Evolutionary conservation across 345 rosid species (phyloP).

Genomic region (Aurinia saxatilis): DNA sequence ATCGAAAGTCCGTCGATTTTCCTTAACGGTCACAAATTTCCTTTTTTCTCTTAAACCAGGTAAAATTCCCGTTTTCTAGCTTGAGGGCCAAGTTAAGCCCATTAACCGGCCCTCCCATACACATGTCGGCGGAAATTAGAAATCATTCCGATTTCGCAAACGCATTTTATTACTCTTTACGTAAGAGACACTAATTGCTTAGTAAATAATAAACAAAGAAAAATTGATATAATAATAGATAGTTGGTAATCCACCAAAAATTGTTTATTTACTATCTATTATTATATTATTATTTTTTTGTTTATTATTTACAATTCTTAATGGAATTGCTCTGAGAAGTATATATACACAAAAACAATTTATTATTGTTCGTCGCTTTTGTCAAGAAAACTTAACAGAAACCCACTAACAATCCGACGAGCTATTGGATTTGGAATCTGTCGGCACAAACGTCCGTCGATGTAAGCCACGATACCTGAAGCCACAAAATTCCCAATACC

Average conservation of each 20-base stretch:
- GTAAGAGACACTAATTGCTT: too few relatives aligned
- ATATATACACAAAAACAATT: background rate
- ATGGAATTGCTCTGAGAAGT: background rate
- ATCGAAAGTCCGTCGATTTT: too few relatives aligned
- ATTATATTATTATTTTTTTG: too few relatives aligned
- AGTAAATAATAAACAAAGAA: too few relatives aligned
- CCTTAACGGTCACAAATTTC: background rate
- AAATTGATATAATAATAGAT: too few relatives aligned
- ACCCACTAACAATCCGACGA: constrained; percentile 85
- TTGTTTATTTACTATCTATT: too few relatives aligned
- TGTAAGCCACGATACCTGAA: constrained; percentile 73
- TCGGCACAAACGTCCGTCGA: constrained; percentile 86
- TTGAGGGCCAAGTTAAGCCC: constrained; percentile 3
- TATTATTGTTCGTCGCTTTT: constrained; percentile 31
- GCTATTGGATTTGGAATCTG: constrained; percentile 83
- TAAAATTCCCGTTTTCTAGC: too few relatives aligned
- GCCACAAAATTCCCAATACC: constrained; percentile 59
- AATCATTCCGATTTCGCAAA: too few relatives aligned
- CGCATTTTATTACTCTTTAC: too few relatives aligned
- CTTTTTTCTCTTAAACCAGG: background rate
- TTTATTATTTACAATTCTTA: too few relatives aligned
- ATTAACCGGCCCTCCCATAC: background rate
- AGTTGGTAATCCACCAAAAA: too few relatives aligned
- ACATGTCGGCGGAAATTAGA: too few relatives aligned
- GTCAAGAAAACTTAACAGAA: constrained; percentile 69